Conservation (phyloP, 148 eudicot species). For the Silene conica region DNA sequence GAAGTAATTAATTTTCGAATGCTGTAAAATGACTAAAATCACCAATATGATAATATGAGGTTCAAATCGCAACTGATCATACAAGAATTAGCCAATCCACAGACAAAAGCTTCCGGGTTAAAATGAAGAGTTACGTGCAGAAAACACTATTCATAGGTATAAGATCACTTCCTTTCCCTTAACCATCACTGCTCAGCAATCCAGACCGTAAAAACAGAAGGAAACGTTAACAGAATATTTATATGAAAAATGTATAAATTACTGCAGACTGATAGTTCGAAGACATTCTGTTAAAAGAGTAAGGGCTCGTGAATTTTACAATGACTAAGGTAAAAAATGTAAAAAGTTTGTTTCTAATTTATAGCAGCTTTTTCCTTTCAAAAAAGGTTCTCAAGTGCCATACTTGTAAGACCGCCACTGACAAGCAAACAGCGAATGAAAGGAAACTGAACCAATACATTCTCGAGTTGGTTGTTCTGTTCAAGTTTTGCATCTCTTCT, state of each 20-base stretch:
- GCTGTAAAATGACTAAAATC: too few relatives aligned
- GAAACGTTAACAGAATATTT: not conserved
- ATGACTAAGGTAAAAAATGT: slow-evolving; percentile 1
- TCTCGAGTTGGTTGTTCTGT: slow-evolving; percentile 56
- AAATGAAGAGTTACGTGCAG: not conserved
- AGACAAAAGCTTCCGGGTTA: not conserved
- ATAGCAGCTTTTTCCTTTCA: slow-evolving; percentile 87
- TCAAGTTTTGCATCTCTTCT: slow-evolving; percentile 85
- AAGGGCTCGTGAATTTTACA: slow-evolving; percentile 17
- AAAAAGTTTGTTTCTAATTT: slow-evolving; percentile 11
- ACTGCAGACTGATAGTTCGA: not conserved
- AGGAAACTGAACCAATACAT: slow-evolving; percentile 80
- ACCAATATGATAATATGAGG: too few relatives aligned
- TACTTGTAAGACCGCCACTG: slow-evolving; percentile 78
- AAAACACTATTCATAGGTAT: not conserved
- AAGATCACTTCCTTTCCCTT: not conserved
- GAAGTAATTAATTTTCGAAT: not conserved
- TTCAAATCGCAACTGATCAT: not conserved
- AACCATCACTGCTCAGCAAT: not conserved
- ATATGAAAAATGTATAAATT: not conserved
- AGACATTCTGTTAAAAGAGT: not conserved
- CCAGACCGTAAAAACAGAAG: not conserved
- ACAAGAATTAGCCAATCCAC: not conserved
- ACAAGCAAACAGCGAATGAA: slow-evolving; percentile 60
- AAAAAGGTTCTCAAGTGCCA: slow-evolving; percentile 87